Conservation (phyloP, 192 early-diverging fungal genomes). For the Backusella parvicylindrica region DNA sequence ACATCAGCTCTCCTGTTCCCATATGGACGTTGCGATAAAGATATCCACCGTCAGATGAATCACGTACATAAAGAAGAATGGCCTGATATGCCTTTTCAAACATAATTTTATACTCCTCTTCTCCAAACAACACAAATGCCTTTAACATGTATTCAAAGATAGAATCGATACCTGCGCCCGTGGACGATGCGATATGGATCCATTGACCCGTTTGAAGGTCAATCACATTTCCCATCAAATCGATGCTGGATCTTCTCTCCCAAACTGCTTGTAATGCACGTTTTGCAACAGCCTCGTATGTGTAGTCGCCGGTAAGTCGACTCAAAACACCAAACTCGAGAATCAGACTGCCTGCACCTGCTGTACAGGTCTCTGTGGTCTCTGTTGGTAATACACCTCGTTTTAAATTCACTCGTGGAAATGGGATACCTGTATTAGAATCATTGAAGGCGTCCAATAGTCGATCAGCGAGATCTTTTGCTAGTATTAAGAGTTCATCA, state of each 20-base stretch:
- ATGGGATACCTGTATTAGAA: conserved; percentile 81
- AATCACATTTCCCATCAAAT: conserved; percentile 85
- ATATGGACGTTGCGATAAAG: conserved; percentile 90
- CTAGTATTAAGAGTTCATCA: conserved; percentile 75
- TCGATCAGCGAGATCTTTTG: conserved; percentile 79
- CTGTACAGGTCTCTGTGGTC: conserved; percentile 73
- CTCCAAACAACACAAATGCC: conserved; percentile 84
- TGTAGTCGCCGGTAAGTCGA: conserved; percentile 72
- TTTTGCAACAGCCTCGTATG: conserved; percentile 72
- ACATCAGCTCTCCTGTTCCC: conserved; percentile 56
- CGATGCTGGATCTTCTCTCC: conserved; percentile 65
- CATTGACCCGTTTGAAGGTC: conserved; percentile 68
- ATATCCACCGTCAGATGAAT: conserved; percentile 69
- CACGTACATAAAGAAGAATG: conserved; percentile 58
- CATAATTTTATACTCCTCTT: conserved; percentile 65
- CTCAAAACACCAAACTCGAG: conserved; percentile 93
- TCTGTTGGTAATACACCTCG: conserved; percentile 67
- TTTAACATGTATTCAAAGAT: conserved; percentile 93
- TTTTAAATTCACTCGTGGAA: conserved; percentile 76
- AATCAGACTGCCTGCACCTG: conserved; percentile 86
- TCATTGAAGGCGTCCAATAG: conserved; percentile 86
- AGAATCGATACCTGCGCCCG: conserved; percentile 93
- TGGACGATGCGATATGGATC: conserved; percentile 66
- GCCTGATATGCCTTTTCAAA: conserved; percentile 75
- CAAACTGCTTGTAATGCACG: conserved; percentile 74